Conservation (phyloP, 495 filamentous ascomycete species). For the Aspergillus cristatus region DNA sequence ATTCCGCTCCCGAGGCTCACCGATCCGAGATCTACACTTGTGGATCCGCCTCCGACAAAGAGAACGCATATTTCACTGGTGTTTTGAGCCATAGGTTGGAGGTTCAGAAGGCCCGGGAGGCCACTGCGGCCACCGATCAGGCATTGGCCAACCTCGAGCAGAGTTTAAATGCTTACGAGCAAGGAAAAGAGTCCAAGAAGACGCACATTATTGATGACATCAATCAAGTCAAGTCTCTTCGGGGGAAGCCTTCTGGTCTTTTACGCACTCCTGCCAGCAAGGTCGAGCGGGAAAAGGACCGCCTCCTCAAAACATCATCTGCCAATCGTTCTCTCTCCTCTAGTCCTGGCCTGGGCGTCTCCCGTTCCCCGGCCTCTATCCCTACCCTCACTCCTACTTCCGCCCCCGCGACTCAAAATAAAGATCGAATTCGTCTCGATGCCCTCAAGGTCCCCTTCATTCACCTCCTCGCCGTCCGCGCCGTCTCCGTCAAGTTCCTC, state of each 20-base stretch:
- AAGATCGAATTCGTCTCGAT: slow-evolving; percentile 41
- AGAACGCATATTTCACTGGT: slow-evolving; percentile 43
- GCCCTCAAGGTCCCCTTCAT: slow-evolving; percentile 52
- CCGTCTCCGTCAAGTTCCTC: slow-evolving; percentile 50
- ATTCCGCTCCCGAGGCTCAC: slow-evolving; percentile 36
- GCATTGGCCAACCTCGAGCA: slow-evolving; percentile 49
- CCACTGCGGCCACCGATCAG: slow-evolving; percentile 41
- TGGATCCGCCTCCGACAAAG: slow-evolving; percentile 24
- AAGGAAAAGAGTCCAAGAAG: slow-evolving; percentile 46
- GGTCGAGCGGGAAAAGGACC: slow-evolving; percentile 37
- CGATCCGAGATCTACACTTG: slow-evolving; percentile 44
- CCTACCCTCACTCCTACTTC: slow-evolving; percentile 32
- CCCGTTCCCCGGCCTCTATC: slow-evolving; percentile 30
- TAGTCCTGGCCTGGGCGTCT: slow-evolving; percentile 52
- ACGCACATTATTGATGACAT: slow-evolving; percentile 33
- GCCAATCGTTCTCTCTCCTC: slow-evolving; percentile 51
- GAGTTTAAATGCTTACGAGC: slow-evolving; percentile 36
- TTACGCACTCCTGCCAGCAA: slow-evolving; percentile 26
- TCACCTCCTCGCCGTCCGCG: slow-evolving; percentile 60
- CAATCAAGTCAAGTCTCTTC: slow-evolving; percentile 28
- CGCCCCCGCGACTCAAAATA: slow-evolving; percentile 45
- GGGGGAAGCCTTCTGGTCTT: slow-evolving; percentile 13
- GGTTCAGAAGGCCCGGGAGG: slow-evolving; percentile 46
- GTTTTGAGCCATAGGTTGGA: slow-evolving; percentile 48
- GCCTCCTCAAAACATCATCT: slow-evolving; percentile 31